A percentile compares a stretch with the other conserved stretches of the same genome.
phyloP scores from a whole-genome alignment of 345 rosid genomes.

The Salix caprea region DNA sequence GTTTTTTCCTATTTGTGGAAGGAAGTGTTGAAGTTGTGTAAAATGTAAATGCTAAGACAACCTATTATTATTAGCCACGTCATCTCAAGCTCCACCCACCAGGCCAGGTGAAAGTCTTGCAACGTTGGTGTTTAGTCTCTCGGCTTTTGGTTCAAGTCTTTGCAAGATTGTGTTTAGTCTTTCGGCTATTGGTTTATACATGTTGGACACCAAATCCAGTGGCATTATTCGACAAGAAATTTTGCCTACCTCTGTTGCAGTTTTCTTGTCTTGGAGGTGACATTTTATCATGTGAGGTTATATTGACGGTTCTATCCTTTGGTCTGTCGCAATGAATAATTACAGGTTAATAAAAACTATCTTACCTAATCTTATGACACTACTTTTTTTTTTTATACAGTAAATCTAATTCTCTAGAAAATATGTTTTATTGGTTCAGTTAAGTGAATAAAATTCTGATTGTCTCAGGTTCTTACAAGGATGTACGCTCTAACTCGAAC shows the following conservation, averaged over 20 bases:
- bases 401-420: too few species aligned
- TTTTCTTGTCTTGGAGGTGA: neutral
- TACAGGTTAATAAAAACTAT: neutral
- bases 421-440: too few species aligned
- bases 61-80: neutral
- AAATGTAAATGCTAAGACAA: neutral
- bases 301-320: neutral
- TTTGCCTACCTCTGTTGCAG: neutral
- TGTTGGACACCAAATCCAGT: too few species aligned
- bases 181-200: too few species aligned
- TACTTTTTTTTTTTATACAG: too few species aligned
- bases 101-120: neutral
- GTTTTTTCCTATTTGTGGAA: neutral
- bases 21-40: neutral
- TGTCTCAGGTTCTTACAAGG: rapidly evolving
- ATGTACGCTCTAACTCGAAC: rapidly evolving
- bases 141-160: too few species aligned
- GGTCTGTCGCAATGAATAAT: neutral
- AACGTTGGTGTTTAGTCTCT: neutral
- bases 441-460: too few species aligned
- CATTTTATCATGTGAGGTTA: neutral
- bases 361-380: neutral
- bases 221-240: neutral
- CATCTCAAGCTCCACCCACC: neutral
- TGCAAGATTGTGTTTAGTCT: too few species aligned